Evolutionary conservation across 768 basidiomycete species (phyloP), one percentile per base, ranked within the genome.

Genomic region (Podaxis sp.): DNA sequence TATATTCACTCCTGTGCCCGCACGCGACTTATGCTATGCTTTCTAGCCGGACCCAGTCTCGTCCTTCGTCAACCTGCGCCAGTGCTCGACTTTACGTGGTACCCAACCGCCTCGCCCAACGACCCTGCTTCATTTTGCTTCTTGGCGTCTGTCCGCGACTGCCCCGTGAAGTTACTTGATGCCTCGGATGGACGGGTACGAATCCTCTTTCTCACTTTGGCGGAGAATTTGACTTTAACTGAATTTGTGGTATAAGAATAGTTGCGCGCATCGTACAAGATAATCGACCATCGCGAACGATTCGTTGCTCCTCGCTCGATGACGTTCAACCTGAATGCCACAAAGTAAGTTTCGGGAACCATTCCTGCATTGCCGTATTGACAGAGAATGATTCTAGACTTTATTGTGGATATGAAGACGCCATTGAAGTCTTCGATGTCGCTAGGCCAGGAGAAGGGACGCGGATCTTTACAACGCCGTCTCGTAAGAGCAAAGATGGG

Each of bases 281-380:
- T 98, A 42, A 84, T 98, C 9, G 95, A 98, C 72, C 96, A 99
- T 68, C 80, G 90, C n/a, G 96, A 98, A 75, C 84, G 95, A 36
- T 87, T 93, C 59, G 80, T 97, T 44, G 95, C 93, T 0, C 95
- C 96, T 0, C 90, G 94, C 59, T 86, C 86, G 67, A 78, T 98
- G 63, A 81, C 89, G 0, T 98, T 97, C 74, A 92, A 92, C 67
- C 72, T 80, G 1, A 75, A 83, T 4, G 87, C 84, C 0, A 79
- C 87, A 39, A 89, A 82, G 95, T 95, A 61, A 59, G 80, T 68
- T 24, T 46, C 52, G 53, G 30, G n/a, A 12, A 9, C 4, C 60
- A 15, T 60, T 44, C 24, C 13, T 15, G 19, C 39, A 36, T 48
- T 52, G 24, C 26, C 30, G 2, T 17, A 36, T 55, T 63, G 12